phyloP scores from a whole-genome alignment of 371 early-diverging fungal species.

The Mucor racemosus region DNA sequence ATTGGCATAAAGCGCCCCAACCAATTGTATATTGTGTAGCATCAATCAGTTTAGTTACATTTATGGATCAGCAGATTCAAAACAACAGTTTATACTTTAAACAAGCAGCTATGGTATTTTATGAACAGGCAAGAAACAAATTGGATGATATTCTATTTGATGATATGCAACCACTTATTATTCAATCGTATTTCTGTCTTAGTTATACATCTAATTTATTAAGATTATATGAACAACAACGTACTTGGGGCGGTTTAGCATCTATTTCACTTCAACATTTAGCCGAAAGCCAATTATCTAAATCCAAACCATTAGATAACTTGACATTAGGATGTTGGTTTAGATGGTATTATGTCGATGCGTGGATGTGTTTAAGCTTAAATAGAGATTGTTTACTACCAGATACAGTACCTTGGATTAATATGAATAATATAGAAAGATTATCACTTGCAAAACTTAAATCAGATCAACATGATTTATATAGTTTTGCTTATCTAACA shows the following conservation, averaged over 20 bases:
- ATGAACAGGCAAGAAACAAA: slow-evolving; percentile 34
- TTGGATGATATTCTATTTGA: slow-evolving; percentile 34
- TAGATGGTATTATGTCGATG: slow-evolving; percentile 55
- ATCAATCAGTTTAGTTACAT: slow-evolving; percentile 33
- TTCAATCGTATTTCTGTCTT: slow-evolving; percentile 36
- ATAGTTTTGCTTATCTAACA: slow-evolving; percentile 36
- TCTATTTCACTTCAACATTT: slow-evolving; percentile 36
- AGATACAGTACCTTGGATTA: slow-evolving; percentile 29
- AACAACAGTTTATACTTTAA: slow-evolving; percentile 19
- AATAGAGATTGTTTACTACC: slow-evolving; percentile 44
- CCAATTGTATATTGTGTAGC: slow-evolving; percentile 36
- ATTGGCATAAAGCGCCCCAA: slow-evolving; percentile 26
- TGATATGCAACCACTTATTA: slow-evolving; percentile 28
- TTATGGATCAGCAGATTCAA: slow-evolving; percentile 21
- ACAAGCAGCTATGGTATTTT: slow-evolving; percentile 32
- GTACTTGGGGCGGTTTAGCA: slow-evolving; percentile 35
- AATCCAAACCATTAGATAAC: slow-evolving; percentile 7
- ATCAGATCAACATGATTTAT: slow-evolving; percentile 11
- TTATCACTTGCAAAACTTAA: neutral
- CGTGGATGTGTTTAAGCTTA: slow-evolving; percentile 50
- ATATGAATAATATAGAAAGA: neutral
- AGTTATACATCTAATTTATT: slow-evolving; percentile 39
- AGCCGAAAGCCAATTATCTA: neutral
- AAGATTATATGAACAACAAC: slow-evolving; percentile 37
- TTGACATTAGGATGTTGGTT: slow-evolving; percentile 26